Percentiles rank a stretch among this genome's conserved stretches.
Evolutionary conservation across 169 alveolate genomes (phyloP).

Genomic region (Cytauxzoon felis): DNA sequence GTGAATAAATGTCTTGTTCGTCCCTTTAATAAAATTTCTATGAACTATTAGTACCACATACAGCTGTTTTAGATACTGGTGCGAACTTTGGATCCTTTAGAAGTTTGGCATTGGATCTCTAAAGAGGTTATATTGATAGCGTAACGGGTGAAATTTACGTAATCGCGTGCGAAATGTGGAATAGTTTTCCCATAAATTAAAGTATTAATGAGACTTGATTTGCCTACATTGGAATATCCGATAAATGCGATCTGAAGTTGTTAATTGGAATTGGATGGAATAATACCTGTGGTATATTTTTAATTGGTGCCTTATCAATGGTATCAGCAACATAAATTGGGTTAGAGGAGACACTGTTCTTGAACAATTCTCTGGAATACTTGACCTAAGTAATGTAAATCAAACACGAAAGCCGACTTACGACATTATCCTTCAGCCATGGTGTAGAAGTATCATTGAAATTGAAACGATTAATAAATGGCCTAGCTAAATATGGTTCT

Average conservation of each 20-base stretch:
- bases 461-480: constrained; percentile 66
- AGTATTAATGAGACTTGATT: constrained; percentile 87
- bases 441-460: constrained; percentile 45
- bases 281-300: constrained; percentile 75
- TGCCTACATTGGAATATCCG: constrained; percentile 91
- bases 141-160: constrained; percentile 20
- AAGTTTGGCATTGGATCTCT: constrained; percentile 59
- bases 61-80: constrained; percentile 78
- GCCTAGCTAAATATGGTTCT: constrained; percentile 74
- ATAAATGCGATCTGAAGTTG: constrained; percentile 80
- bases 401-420: constrained; percentile 1
- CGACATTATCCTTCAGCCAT: constrained; percentile 66
- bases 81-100: constrained; percentile 65
- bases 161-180: constrained; percentile 55
- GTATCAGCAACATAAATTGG: constrained; percentile 84
- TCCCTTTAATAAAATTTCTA: constrained; percentile 59
- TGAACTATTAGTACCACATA: constrained; percentile 6
- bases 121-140: not conserved
- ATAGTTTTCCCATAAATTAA: constrained; percentile 75
- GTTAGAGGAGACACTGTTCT: constrained; percentile 72
- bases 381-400: constrained; percentile 5
- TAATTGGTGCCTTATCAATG: constrained; percentile 70
- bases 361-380: constrained; percentile 51
- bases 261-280: not conserved
- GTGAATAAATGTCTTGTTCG: constrained; percentile 81